Evolutionary conservation across 1,139 yeast species (phyloP).

Genomic region (Taphrina betulina): DNA sequence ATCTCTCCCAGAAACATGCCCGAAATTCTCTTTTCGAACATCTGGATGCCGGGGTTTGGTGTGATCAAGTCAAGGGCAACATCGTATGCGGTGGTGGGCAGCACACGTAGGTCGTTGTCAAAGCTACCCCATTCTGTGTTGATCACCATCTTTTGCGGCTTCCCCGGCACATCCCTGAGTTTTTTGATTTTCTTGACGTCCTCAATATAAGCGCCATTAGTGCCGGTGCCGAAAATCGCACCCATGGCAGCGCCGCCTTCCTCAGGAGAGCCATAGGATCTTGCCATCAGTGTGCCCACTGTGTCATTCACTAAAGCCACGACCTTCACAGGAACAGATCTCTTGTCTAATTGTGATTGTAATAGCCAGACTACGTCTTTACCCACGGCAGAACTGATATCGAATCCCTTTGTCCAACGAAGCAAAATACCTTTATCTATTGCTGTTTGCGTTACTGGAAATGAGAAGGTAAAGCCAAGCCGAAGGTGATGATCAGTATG

Average conservation of each 20-base stretch:
- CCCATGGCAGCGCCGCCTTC: slow-evolving; percentile 77
- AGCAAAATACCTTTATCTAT: slow-evolving; percentile 72
- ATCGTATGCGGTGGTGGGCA: slow-evolving; percentile 79
- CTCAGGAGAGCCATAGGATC: slow-evolving; percentile 70
- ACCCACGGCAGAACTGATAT: slow-evolving; percentile 78
- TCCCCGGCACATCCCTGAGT: slow-evolving; percentile 51
- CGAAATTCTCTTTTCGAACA: slow-evolving; percentile 88
- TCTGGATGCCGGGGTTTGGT: slow-evolving; percentile 80
- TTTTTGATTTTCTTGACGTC: slow-evolving; percentile 67
- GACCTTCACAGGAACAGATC: slow-evolving; percentile 64
- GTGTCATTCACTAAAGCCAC: slow-evolving; percentile 94
- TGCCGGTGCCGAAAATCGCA: slow-evolving; percentile 92
- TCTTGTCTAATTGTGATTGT: slow-evolving; percentile 64
- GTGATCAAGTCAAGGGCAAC: slow-evolving; percentile 64
- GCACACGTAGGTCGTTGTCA: slow-evolving; percentile 68
- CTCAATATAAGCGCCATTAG: slow-evolving; percentile 91
- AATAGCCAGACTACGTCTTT: slow-evolving; percentile 72
- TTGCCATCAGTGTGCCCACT: slow-evolving; percentile 84
- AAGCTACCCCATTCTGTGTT: slow-evolving; percentile 98
- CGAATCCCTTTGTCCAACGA: slow-evolving; percentile 95
- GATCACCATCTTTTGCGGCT: slow-evolving; percentile 59
- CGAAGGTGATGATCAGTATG: slow-evolving; percentile 50
- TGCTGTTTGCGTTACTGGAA: slow-evolving; percentile 84
- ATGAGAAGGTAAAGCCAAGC: slow-evolving; percentile 87
- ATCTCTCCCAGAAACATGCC: slow-evolving; percentile 95